Conservation (phyloP, 1,284 basidiomycete species). For the Schizopora paradoxa region DNA sequence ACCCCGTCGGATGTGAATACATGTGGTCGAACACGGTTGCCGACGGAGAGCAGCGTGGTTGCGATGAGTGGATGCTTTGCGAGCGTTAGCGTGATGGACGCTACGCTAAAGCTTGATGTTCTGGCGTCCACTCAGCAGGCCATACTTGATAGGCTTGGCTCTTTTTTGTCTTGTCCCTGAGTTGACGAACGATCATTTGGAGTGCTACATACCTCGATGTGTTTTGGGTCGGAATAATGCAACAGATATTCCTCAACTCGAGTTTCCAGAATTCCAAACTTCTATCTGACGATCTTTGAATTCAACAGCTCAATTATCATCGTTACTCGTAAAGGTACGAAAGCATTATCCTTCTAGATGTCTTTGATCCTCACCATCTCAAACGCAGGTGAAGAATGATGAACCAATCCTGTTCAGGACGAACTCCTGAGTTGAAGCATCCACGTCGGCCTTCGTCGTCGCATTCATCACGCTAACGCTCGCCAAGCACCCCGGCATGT, state of each 20-base stretch:
- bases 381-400: conserved; percentile 27
- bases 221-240: no score
- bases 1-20: no score
- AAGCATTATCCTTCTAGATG: no score
- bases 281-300: no score
- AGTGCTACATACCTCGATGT: no score
- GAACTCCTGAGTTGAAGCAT: conserved; percentile 33
- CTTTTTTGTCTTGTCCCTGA: conserved; percentile 28
- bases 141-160: conserved; percentile 34
- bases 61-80: conserved; percentile 36
- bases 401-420: conserved; percentile 35
- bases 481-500: conserved; percentile 33
- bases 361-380: neutral
- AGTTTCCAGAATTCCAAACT: no score
- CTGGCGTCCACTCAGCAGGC: conserved; percentile 33
- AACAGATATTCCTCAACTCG: no score
- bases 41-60: conserved; percentile 36
- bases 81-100: conserved; percentile 43
- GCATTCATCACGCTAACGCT: conserved; percentile 45
- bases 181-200: no score
- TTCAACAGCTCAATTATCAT: no score
- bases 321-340: no score
- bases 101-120: conserved; percentile 40
- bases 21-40: conserved; percentile 38
- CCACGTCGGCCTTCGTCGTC: conserved; percentile 38